These are phyloP conservation scores for Choiromyces venosus DNA, from an alignment of 495 filamentous ascomycete genomes.

Conservation along the genomic window DNA sequence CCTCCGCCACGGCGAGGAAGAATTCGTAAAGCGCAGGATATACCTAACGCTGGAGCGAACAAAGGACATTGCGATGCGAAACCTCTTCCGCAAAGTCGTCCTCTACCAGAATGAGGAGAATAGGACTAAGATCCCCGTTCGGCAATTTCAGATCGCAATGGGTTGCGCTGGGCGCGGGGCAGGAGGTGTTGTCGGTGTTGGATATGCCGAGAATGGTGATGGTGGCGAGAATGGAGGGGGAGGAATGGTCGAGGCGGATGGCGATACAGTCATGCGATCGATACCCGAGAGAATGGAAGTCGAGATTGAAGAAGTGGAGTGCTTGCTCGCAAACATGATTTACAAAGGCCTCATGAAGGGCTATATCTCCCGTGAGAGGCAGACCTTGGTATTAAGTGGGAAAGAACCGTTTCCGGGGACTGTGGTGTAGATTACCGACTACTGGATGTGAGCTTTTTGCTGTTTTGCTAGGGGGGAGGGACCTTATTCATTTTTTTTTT, in stretches of 20 bases:
- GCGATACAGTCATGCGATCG: conserved; percentile 47
- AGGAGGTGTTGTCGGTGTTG: conserved; percentile 50
- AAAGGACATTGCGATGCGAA: conserved; percentile 82
- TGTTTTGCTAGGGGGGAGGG: neutral
- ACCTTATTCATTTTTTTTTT: neutral
- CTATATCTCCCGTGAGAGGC: conserved; percentile 86
- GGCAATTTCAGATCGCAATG: conserved; percentile 68
- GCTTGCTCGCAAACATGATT: conserved; percentile 86
- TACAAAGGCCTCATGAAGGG: conserved; percentile 99
- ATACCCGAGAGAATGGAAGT: conserved; percentile 55
- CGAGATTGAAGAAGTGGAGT: conserved; percentile 92
- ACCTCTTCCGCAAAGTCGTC: conserved; percentile 85
- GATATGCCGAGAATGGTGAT: neutral
- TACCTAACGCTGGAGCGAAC: conserved; percentile 90
- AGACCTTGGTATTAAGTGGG: conserved; percentile 86
- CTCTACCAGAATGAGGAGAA: conserved; percentile 65
- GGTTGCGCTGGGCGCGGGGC: conserved; percentile 54
- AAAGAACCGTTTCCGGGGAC: conserved; percentile 92
- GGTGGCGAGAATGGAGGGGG: conserved; percentile 22
- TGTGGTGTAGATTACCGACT: conserved; percentile 50
- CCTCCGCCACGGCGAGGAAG: conserved; percentile 69
- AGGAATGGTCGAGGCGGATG: conserved; percentile 55
- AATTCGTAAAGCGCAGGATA: conserved; percentile 91
- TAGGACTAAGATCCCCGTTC: conserved; percentile 72
- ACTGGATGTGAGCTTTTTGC: neutral